Percentiles rank a stretch among this genome's conserved stretches.
Evolutionary conservation across 768 basidiomycete genomes (phyloP).

Genomic region (Mycena haematopus): DNA sequence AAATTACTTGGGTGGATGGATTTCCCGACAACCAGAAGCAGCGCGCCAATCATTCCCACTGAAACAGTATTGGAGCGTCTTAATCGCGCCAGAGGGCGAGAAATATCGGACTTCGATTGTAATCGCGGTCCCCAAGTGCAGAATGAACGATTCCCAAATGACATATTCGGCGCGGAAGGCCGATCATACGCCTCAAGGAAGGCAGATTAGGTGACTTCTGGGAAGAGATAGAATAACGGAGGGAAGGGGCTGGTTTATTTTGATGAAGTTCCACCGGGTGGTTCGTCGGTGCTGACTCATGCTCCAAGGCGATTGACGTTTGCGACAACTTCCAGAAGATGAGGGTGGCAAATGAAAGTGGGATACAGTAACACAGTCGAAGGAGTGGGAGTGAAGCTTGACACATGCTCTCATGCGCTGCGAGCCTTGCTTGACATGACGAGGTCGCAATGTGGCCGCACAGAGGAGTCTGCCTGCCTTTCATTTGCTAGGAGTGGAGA

Average conservation of each 20-base stretch:
- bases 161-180: constrained; percentile 11
- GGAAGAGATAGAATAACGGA: constrained; percentile 4
- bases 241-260: constrained; percentile 1
- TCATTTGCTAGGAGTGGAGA: constrained; percentile 16
- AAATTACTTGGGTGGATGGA: too few relatives aligned
- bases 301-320: neutral
- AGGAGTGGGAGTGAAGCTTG: neutral
- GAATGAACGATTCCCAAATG: neutral
- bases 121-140: neutral
- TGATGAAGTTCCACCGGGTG: constrained; percentile 4
- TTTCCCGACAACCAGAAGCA: too few relatives aligned
- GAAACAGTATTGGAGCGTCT: too few relatives aligned
- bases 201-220: neutral
- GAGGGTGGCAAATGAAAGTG: constrained; percentile 2
- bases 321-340: neutral
- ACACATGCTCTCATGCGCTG: neutral
- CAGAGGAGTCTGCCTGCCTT: neutral
- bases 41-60: too few relatives aligned
- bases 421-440: constrained; percentile 9
- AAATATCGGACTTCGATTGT: neutral
- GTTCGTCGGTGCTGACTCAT: neutral
- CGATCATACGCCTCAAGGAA: constrained; percentile 5
- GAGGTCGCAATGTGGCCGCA: constrained; percentile 1
- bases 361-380: too few relatives aligned
- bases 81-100: too few relatives aligned